These are phyloP conservation scores for Micromonas pusilla DNA, from an alignment of 139 green algal species.

Conservation along the genomic window DNA sequence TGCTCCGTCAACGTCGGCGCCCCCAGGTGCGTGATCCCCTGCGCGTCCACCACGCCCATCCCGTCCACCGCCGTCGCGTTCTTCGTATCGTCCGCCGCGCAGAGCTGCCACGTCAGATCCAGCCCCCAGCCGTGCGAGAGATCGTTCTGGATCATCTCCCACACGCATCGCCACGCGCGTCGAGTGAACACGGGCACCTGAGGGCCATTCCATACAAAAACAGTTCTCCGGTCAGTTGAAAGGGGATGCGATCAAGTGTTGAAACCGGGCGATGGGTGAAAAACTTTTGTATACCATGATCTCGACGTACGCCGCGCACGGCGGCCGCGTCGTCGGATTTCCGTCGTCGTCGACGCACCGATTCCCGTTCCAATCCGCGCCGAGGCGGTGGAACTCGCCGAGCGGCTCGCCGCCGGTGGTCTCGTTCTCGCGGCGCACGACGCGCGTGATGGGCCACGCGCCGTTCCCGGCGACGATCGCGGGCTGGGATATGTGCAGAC, in stretches of 20 bases:
- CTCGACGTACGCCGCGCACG: constrained; percentile 32
- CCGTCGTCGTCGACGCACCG: not conserved
- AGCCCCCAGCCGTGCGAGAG: not conserved
- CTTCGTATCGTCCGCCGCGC: not conserved
- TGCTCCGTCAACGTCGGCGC: not conserved
- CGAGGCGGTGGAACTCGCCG: not conserved
- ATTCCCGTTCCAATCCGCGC: not conserved
- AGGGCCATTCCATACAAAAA: too few species aligned
- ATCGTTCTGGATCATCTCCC: constrained; percentile 35
- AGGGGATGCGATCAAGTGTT: too few species aligned
- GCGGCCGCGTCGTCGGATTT: not conserved
- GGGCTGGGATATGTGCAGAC: constrained; percentile 11
- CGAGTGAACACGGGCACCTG: constrained; percentile 34
- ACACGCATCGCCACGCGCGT: constrained; percentile 31
- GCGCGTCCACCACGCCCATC: not conserved
- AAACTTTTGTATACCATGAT: too few species aligned
- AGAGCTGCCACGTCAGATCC: not conserved
- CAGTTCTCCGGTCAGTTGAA: too few species aligned
- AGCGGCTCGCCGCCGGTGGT: too few species aligned
- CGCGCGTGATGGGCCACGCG: not conserved
- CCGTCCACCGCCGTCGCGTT: not conserved
- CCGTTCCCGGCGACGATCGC: not conserved
- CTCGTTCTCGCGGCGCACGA: not conserved
- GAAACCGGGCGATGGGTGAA: too few species aligned
- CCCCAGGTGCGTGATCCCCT: not conserved